Base-by-base conservation (phyloP, 352 stramenopile species). In the Thalassiosira mediterranea region DNA sequence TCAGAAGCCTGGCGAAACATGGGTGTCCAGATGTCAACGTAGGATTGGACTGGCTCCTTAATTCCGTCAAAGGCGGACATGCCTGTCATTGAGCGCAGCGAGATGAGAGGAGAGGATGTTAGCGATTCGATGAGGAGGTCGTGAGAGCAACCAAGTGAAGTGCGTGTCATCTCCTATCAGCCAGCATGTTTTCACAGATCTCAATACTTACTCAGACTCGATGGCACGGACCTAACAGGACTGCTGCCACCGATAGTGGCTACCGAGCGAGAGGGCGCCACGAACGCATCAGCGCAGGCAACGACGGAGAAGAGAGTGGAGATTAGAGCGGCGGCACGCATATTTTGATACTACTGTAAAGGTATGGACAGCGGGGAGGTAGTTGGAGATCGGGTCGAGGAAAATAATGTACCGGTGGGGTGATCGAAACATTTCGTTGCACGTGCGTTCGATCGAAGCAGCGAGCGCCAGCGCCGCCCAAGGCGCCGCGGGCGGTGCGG, bases 1-100 rank as follows among this genome's bases (percentile, higher is more conserved):
- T 79, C 67, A 26, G 17, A 32, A 31, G 73, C 73, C 51, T 79
- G 57, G 11, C 58, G 17, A 48, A 82, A 82, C 38, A 82, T 60
- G 2, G 68, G 74, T 26, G 54, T 69, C 64, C 64, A 76, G 31
- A 79, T 68, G 11, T 68, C 59, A 29, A 68, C 59, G 25, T 68
- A 68, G 25, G 25, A 47, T 58, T 68, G 59, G 4, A 68, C 42
- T 15, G 59, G 59, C 15, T 42, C 59, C 21, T 58, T 56, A 28
- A 68, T 68, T 1, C 59, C 59, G 8, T 68, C 59, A 29, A 68
- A 68, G 11, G 40, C 59, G 15, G 59, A 68, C 59, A 59, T 68
- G 21, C 42, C 59, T 68, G 40, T 46, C 19, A 10, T 1, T 17
- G 4, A 31, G 31, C 8, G n/a, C 8, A 32, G 31, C 17, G n/a